Base-by-base conservation (phyloP, 2,329 filamentous ascomycete species). In the Cladophialophora chaetospira region DNA sequence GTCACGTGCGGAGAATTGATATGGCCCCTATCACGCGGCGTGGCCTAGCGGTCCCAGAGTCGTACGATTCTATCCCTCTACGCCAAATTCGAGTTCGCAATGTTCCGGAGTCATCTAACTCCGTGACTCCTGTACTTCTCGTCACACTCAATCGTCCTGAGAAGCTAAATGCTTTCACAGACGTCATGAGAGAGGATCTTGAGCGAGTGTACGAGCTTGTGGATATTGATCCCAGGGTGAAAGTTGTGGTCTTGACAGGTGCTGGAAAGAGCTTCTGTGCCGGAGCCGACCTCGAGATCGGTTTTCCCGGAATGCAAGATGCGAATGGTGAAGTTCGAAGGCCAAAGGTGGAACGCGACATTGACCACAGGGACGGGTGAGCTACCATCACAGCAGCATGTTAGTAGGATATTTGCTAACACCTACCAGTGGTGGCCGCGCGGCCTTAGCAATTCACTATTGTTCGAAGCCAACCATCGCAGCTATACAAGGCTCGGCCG, bases 401-500 rank as follows among this genome's bases (percentile, higher is more conserved):
- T 5, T 40, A 19, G 5, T 15, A 21, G 9, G 42, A 21, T 9
- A 19, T 26, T 21, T 23, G 10, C 42, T 45, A 26, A 45, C 6
- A 4, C 10, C 15, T 40, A 9, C 10, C 23, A 58, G 60, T 25
- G 75, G 76, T 61, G 77, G 77, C 25, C 68, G 74, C 53, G 72
- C 77, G 9, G 67, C 69, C 25, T 75, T 84, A 35, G 79, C 81
- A 11, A 82, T 84, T 58, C 77, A 82, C 66, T 71, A 76, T 60
- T 83, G 81, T 65, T 74, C 80, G 63, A 86, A 85, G 68, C 83
- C 83, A 47, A 77, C 82, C 33, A 74, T 85, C 48, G 80, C 76
- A 0, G 83, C 82, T 5, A 73, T 85, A 55, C 83, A 85, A 66
- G 82, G 83, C n/a, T 75, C 75, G 48, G 82, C 81, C n/a, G 82